Percentiles rank a stretch among this genome's conserved stretches.
Evolutionary conservation across 306 rosid species (phyloP).

Genomic region (Casuarina equisetifolia): DNA sequence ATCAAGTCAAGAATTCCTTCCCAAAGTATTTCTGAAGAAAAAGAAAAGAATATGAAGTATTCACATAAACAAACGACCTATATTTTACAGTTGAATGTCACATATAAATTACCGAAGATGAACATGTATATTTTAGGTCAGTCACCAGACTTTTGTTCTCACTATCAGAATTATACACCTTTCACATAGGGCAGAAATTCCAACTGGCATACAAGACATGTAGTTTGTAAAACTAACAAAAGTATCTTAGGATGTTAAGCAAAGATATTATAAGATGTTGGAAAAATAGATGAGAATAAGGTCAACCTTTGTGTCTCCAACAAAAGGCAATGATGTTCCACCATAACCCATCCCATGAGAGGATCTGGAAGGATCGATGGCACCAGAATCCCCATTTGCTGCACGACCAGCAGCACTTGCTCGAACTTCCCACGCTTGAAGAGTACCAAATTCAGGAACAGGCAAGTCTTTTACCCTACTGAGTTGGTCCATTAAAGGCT

Average conservation of each 20-base stretch:
- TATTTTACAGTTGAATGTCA: not conserved
- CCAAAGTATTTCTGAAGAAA: not conserved
- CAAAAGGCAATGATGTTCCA: constrained; percentile 88
- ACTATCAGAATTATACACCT: not conserved
- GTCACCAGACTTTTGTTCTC: not conserved
- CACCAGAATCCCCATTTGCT: constrained; percentile 64
- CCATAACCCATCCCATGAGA: constrained; percentile 65
- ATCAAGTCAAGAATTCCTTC: not conserved
- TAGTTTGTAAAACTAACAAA: not conserved
- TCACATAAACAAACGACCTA: not conserved
- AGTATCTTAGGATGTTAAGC: not conserved
- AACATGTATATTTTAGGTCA: not conserved
- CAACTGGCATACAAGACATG: not conserved
- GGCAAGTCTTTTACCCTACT: constrained; percentile 83
- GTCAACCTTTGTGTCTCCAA: constrained; percentile 92
- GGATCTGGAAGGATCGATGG: constrained; percentile 69
- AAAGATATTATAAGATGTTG: not conserved
- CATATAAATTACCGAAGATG: not conserved
- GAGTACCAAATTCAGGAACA: constrained; percentile 88
- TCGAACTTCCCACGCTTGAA: constrained; percentile 96
- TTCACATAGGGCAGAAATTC: not conserved
- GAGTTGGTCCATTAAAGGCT: constrained; percentile 87
- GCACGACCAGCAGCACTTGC: constrained; percentile 84
- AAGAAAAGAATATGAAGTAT: not conserved
- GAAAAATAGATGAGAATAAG: constrained; percentile 13